Percentiles rank a stretch among this genome's conserved stretches.
Conservation (phyloP, 352 stramenopile species). For the Phytophthora aleatoria region DNA sequence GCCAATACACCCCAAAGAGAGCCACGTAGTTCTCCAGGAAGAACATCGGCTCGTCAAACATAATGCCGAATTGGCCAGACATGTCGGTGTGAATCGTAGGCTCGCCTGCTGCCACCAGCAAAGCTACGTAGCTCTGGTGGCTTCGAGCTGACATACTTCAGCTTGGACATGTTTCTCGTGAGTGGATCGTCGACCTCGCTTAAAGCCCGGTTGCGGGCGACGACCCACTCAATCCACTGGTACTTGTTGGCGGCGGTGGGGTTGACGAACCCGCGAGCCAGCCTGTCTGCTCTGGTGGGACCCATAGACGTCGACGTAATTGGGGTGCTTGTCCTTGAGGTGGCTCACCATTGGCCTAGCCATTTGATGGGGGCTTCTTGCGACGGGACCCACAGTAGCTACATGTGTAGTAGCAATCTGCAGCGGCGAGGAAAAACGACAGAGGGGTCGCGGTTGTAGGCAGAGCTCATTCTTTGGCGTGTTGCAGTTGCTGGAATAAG, state of each 20-base stretch:
- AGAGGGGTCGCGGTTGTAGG: no score
- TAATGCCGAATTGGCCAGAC: not conserved
- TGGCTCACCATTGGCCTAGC: not conserved
- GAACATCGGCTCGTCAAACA: not conserved
- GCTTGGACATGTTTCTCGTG: not conserved
- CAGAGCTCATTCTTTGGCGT: no score
- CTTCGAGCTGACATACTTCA: conserved; percentile 1
- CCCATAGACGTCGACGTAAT: not conserved
- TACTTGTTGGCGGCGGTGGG: not conserved
- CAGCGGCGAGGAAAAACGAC: no score
- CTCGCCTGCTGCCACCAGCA: not conserved
- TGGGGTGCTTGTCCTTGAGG: conserved; percentile 6
- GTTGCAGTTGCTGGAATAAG: no score
- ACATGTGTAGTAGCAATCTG: no score
- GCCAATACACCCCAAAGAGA: not conserved
- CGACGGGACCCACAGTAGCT: no score
- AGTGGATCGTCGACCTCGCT: not conserved
- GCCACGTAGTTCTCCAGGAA: not conserved
- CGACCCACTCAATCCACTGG: no score
- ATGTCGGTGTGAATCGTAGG: not conserved
- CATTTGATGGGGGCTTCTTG: no score
- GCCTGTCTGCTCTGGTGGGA: conserved; percentile 1
- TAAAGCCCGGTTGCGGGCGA: no score
- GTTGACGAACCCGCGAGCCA: conserved; percentile 4
- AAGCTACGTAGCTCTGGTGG: not conserved